Evolutionary conservation across 768 basidiomycete species (phyloP).

Genomic region (Roridomyces roridus): DNA sequence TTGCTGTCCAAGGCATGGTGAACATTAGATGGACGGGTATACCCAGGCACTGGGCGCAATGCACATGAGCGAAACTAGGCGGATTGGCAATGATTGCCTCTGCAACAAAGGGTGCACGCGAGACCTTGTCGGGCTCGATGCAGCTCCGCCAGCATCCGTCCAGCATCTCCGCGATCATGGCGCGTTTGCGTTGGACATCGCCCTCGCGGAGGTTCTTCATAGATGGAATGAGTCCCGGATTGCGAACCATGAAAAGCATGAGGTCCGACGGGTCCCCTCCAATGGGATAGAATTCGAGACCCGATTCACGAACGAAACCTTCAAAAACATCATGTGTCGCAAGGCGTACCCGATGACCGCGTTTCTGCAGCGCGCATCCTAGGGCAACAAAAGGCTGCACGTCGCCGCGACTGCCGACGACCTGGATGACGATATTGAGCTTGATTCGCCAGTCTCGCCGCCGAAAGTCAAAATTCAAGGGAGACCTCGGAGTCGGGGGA

Average conservation of each 20-base stretch:
- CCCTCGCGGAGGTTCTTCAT: constrained; percentile 45
- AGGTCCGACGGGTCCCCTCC: constrained; percentile 53
- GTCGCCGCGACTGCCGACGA: constrained; percentile 39
- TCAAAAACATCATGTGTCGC: constrained; percentile 51
- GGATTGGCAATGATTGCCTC: constrained; percentile 57
- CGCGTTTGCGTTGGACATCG: constrained; percentile 48
- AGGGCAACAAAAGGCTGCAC: constrained; percentile 55
- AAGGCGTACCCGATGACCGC: constrained; percentile 50
- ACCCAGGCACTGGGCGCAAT: constrained; percentile 52
- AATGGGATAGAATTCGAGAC: constrained; percentile 49
- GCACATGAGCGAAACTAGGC: constrained; percentile 53
- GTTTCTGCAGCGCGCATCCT: constrained; percentile 38
- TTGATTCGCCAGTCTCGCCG: constrained; percentile 17
- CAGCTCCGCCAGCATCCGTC: constrained; percentile 49
- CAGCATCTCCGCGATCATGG: constrained; percentile 49
- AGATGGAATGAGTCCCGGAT: constrained; percentile 52
- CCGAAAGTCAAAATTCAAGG: not conserved
- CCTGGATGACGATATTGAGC: constrained; percentile 25
- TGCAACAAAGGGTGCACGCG: constrained; percentile 43
- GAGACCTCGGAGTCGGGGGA: constrained; percentile 1
- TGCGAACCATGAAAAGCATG: constrained; percentile 57
- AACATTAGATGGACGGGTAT: constrained; percentile 36
- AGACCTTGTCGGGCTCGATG: constrained; percentile 38
- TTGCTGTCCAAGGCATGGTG: constrained; percentile 35
- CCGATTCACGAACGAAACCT: constrained; percentile 41